Evolutionary conservation across 139 green algal genomes (phyloP).

Genomic region (Spirogloea muscicola): DNA sequence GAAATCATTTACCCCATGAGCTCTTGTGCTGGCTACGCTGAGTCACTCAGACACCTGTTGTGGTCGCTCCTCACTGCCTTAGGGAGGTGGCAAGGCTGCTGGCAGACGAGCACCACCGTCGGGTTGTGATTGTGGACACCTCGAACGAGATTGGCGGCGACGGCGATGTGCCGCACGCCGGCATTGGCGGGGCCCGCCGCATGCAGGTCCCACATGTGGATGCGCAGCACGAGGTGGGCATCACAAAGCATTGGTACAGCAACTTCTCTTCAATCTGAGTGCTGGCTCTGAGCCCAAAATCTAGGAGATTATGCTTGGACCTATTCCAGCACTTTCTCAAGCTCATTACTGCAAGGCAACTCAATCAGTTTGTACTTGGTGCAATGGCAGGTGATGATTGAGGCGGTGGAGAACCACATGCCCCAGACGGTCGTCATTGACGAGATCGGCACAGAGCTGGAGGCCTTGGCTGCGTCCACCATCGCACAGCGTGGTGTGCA

Average conservation of each 20-base stretch:
- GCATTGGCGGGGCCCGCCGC: constrained; percentile 47
- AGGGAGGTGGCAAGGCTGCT: constrained; percentile 66
- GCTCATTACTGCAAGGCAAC: too few species aligned
- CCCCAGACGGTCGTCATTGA: constrained; percentile 76
- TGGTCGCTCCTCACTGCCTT: too few species aligned
- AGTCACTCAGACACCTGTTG: too few species aligned
- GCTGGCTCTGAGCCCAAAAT: too few species aligned
- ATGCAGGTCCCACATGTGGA: constrained; percentile 55
- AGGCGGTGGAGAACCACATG: constrained; percentile 86
- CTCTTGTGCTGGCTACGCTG: too few species aligned
- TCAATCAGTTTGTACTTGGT: neutral
- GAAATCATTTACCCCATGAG: too few species aligned
- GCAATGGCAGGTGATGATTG: constrained; percentile 49
- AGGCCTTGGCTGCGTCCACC: constrained; percentile 64
- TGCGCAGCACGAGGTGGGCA: constrained; percentile 48
- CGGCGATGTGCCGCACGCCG: constrained; percentile 70
- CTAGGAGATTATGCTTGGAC: too few species aligned
- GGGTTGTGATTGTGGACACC: constrained; percentile 88
- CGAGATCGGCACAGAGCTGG: constrained; percentile 72
- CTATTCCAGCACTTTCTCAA: too few species aligned
- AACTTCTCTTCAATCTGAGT: too few species aligned
- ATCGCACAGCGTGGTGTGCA: constrained; percentile 78
- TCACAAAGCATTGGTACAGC: too few species aligned
- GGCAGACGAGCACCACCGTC: constrained; percentile 49
- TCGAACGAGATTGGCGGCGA: constrained; percentile 91